phyloP scores from a whole-genome alignment of 305 asterid genomes.

The Fraxinus paxiana region DNA sequence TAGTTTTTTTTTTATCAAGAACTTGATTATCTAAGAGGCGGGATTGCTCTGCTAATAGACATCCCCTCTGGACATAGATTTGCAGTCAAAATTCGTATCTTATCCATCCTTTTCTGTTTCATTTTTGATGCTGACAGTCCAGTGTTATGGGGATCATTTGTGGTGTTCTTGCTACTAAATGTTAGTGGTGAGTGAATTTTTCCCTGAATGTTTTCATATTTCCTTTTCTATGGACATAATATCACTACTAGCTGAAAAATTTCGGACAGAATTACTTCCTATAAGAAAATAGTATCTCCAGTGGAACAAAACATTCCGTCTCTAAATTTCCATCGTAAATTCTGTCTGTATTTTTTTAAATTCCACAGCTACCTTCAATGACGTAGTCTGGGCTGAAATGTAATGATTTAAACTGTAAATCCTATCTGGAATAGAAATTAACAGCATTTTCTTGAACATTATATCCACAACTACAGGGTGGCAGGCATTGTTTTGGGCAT shows the following conservation, averaged over 20 bases:
- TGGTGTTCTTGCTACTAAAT: slow-evolving; percentile 78
- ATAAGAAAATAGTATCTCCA: not conserved
- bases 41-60: not conserved
- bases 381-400: not conserved
- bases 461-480: slow-evolving; percentile 50
- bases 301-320: not conserved
- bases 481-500: slow-evolving; percentile 86
- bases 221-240: not conserved
- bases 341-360: not conserved
- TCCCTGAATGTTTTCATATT: not conserved
- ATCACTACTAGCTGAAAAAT: not conserved
- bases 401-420: not conserved
- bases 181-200: slow-evolving; percentile 55
- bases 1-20: not conserved
- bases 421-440: not conserved
- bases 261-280: not conserved
- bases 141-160: slow-evolving; percentile 82
- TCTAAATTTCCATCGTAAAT: not conserved
- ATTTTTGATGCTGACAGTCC: slow-evolving; percentile 50
- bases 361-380: not conserved
- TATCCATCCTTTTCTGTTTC: not conserved
- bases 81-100: not conserved
- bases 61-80: not conserved
- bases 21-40: not conserved
- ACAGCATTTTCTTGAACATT: not conserved